Base-by-base conservation (phyloP, 805 yeast species). In the Peterozyma xylosa region DNA sequence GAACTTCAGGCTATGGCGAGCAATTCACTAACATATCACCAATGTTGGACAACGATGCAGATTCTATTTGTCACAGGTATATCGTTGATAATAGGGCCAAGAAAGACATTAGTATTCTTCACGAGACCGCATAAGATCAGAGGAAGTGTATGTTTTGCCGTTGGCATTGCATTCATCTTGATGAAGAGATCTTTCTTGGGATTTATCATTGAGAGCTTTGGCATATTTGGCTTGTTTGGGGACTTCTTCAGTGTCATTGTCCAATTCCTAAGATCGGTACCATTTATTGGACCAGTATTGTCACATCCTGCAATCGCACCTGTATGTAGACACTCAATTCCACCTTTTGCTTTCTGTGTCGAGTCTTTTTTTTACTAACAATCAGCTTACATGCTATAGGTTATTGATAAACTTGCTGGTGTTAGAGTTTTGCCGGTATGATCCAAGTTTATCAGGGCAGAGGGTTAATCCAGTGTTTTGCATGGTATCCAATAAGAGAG, bases 171-270 rank as follows among this genome's bases (percentile, higher is more conserved):
- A 11, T 64, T 91, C 51, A 91, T 93, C 43, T 66, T 91, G 45
- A 54, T 77, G 53, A 85, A 84, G 55, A 73, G 82, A 66, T 78
- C 97, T 1, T 86, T 93, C 57, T 54, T 82, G 21, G 99, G 99
- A 9, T 91, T 93, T 56, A 59, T 82, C 2, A 66, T 91, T 35
- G 99, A 91, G 61, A 76, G 83, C 41, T 67, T 90, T 49, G 99
- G 99, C n/a, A 87, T 91, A 21, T 64, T 91, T 48, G 90, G 87
- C 7, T 68, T 91, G 33, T 91, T 93, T 65, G 99, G 66, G 33
- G 98, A 93, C 63, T 90, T 93, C 62, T 86, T 91, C 56, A 88
- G 95, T 21, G 86, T 95, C 11, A 80, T 93, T 38, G 76, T 91
- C 11, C 84, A 86, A 52, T 91, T 93, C 57, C 70, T 91, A 55